These are phyloP conservation scores for Talaromyces wortmannii DNA, from an alignment of 495 filamentous ascomycete genomes.

Conservation along the genomic window DNA sequence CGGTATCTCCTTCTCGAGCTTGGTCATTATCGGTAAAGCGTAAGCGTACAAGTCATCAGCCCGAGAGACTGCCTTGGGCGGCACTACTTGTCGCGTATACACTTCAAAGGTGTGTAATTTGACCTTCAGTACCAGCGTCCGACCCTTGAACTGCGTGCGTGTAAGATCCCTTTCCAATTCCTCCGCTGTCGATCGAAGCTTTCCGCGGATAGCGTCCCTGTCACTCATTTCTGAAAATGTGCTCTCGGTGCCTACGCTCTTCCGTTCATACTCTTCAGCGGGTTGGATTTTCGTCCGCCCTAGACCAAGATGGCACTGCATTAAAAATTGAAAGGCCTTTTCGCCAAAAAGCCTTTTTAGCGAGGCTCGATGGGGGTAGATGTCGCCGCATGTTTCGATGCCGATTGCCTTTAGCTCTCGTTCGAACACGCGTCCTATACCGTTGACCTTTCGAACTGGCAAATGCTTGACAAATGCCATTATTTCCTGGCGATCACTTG, in stretches of 20 bases:
- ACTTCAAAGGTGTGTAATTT: conserved; percentile 95
- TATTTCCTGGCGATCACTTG: conserved; percentile 62
- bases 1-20: conserved; percentile 80
- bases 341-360: conserved; percentile 78
- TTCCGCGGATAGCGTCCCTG: conserved; percentile 61
- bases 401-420: conserved; percentile 85
- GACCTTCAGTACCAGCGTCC: conserved; percentile 84
- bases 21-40: conserved; percentile 74
- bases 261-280: conserved; percentile 82
- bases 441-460: conserved; percentile 86
- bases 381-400: conserved; percentile 83
- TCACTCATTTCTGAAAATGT: conserved; percentile 81
- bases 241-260: conserved; percentile 88
- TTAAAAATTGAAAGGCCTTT: conserved; percentile 81
- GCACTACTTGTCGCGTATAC: conserved; percentile 69
- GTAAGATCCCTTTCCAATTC: conserved; percentile 83
- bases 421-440: conserved; percentile 88
- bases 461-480: conserved; percentile 80
- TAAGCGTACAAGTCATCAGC: conserved; percentile 82
- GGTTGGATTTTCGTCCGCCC: conserved; percentile 86
- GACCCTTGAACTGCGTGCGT: conserved; percentile 77
- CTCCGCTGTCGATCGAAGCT: conserved; percentile 71
- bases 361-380: conserved; percentile 67
- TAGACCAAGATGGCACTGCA: conserved; percentile 77
- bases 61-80: conserved; percentile 60